Percentiles rank a stretch among this genome's conserved stretches.
These are phyloP conservation scores for Kwoniella europaea DNA, from an alignment of 768 basidiomycete species.

Conservation along the genomic window DNA sequence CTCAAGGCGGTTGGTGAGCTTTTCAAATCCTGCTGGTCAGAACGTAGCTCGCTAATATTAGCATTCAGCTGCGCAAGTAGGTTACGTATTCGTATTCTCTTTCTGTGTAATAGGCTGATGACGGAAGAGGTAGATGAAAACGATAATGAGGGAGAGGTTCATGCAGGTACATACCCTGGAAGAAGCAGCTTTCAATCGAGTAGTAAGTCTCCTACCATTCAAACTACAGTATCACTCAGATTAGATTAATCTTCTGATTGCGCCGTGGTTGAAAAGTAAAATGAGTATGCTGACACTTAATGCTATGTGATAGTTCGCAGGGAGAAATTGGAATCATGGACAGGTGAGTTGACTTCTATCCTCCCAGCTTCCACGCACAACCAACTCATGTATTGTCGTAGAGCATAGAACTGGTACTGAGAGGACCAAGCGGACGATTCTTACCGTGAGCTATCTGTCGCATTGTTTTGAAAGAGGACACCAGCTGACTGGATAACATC, in stretches of 20 bases:
- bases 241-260: too few species aligned
- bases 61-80: conserved; percentile 33
- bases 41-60: not conserved
- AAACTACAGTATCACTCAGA: not conserved
- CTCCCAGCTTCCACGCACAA: not conserved
- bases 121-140: conserved; percentile 46
- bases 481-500: too few species aligned
- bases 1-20: conserved; percentile 51
- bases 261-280: too few species aligned
- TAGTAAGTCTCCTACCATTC: conserved; percentile 30
- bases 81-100: not conserved
- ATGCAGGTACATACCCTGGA: conserved; percentile 53
- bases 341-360: conserved; percentile 31
- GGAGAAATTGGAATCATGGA: conserved; percentile 58
- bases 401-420: conserved; percentile 55
- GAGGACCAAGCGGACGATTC: conserved; percentile 44
- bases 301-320: conserved; percentile 43
- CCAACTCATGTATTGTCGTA: conserved; percentile 8
- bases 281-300: too few species aligned
- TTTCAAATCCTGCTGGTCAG: not conserved
- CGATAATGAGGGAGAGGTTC: conserved; percentile 53
- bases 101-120: too few species aligned
- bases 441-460: conserved; percentile 39
- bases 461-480: too few species aligned
- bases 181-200: conserved; percentile 53